phyloP scores from a whole-genome alignment of 2,329 filamentous ascomycete genomes.

The Mycogone perniciosa region DNA sequence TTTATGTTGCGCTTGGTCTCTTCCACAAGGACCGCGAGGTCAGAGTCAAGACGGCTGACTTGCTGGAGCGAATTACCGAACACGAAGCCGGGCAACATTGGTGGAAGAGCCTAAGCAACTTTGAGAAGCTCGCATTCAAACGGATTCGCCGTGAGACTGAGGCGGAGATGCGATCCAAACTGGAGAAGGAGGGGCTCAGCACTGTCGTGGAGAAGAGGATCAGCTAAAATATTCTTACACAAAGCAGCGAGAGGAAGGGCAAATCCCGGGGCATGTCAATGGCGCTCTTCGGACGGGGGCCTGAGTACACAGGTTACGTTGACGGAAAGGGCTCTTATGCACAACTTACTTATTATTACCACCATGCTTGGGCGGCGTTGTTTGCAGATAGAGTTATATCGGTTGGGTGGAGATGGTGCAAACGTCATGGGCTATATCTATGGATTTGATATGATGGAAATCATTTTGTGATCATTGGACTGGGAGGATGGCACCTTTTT shows the following conservation, averaged over 20 bases:
- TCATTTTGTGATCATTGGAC: background rate
- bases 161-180: conserved; percentile 41
- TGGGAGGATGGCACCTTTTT: no score
- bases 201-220: conserved; percentile 40
- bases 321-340: no score
- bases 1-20: conserved; percentile 83
- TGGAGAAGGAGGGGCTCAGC: conserved; percentile 39
- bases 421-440: background rate
- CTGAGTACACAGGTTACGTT: no score
- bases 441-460: conserved; percentile 5
- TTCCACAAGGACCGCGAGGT: conserved; percentile 86
- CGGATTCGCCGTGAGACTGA: conserved; percentile 65
- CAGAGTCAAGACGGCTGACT: conserved; percentile 65
- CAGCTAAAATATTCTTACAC: conserved; percentile 33
- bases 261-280: background rate
- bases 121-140: conserved; percentile 80
- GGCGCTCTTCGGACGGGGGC: no score
- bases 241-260: background rate
- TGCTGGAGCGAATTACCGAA: conserved; percentile 74
- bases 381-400: background rate
- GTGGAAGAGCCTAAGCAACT: conserved; percentile 80
- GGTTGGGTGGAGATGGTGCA: conserved; percentile 1
- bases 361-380: conserved; percentile 8
- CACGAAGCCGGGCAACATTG: conserved; percentile 92
- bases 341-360: background rate